Evolutionary conservation across 306 rosid genomes (phyloP).

Genomic region (Ammopiptanthus mongolicus): DNA sequence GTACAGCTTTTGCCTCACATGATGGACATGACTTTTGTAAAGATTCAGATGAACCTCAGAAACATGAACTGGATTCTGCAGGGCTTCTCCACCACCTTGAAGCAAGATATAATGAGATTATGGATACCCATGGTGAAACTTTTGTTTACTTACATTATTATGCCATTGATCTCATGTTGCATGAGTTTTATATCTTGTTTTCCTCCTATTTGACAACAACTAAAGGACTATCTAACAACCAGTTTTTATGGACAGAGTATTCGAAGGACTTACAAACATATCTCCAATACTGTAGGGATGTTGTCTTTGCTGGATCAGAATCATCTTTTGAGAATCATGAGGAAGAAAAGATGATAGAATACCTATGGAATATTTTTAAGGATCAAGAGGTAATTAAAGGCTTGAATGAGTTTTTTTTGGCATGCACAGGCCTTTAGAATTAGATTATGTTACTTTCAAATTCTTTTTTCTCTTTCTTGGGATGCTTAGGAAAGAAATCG

Average conservation of each 20-base stretch:
- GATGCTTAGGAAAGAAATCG: background rate
- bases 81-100: constrained; percentile 59
- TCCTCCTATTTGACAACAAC: background rate
- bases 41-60: constrained; percentile 24
- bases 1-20: constrained; percentile 20
- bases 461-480: background rate
- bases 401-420: background rate
- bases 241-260: constrained; percentile 45
- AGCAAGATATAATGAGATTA: constrained; percentile 49
- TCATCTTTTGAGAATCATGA: constrained; percentile 52
- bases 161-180: background rate
- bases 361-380: constrained; percentile 57
- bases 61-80: constrained; percentile 39
- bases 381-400: constrained; percentile 53
- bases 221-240: background rate
- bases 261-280: constrained; percentile 69
- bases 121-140: constrained; percentile 44
- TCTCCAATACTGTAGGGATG: constrained; percentile 76
- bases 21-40: constrained; percentile 10
- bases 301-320: constrained; percentile 72
- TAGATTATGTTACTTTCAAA: background rate
- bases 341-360: constrained; percentile 51
- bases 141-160: background rate
- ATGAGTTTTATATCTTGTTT: background rate
- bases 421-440: background rate